Base-by-base conservation (phyloP, 768 basidiomycete species). In the Imleria badia region DNA sequence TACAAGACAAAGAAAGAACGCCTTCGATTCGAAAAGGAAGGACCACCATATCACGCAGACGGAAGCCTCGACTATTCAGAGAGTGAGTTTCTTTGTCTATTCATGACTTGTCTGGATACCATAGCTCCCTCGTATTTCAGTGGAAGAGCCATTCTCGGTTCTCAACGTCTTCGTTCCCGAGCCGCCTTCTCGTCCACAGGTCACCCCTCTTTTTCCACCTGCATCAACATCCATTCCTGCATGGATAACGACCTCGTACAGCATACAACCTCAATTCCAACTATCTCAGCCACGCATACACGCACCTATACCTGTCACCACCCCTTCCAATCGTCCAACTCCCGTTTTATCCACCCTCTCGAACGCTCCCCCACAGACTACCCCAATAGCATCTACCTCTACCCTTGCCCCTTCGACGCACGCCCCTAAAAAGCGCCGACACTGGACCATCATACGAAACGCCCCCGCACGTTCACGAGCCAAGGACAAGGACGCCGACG, bases 1-100 rank as follows among this genome's bases (percentile, higher is more conserved):
- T 90, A 91, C 64, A 81, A 81, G 51, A 91, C 89, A 2, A 92
- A 92, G 75, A 91, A 87, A 62, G 89, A 92, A 59, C 78, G 89
- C 11, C 61, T 90, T 53, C 77, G 86, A n/a, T 78, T 91, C 42
- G 90, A 91, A 63, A 86, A 81, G 55, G 83, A 85, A 55, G 89
- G 89, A 0, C 87, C 86, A 17, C 90, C 89, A 1, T 77, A 78
- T 22, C 75, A 75, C 7, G 65, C 81, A n/a, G 89, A 92, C 64
- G 89, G 89, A n/a, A 91, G 89, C 67, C 72, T 91, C 31, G 84
- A 89, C 69, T 90, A 89, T 60, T 60, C 77, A 23, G 82, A 89
- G 68, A 82, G 88, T 89, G 63, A 39, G 83, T 73, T 2, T 29
- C 15, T 44, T 30, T 23, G 2, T 47, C 44, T 10, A 43, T 41